Evolutionary conservation across 768 basidiomycete species (phyloP).

Genomic region (Naganishia randhawae): DNA sequence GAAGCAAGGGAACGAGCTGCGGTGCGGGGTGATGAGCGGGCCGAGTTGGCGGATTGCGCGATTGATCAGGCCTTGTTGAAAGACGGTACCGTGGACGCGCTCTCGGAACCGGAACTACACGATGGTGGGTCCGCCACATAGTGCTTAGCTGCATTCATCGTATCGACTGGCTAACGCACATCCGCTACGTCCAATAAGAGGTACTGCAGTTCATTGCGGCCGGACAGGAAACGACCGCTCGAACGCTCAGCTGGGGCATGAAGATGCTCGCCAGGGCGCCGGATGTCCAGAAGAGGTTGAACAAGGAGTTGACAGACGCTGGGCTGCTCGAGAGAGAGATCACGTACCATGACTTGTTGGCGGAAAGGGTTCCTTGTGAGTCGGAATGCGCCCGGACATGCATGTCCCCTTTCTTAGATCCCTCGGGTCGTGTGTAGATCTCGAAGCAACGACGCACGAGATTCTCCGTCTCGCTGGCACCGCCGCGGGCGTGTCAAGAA

Average conservation of each 20-base stretch:
- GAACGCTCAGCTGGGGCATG: conserved; percentile 14
- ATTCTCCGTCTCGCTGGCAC: conserved; percentile 38
- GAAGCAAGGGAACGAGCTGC: conserved; percentile 31
- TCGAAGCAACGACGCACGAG: conserved; percentile 45
- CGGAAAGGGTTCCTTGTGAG: conserved; percentile 28
- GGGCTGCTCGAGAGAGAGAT: conserved; percentile 8
- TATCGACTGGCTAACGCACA: background rate
- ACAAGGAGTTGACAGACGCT: conserved; percentile 15
- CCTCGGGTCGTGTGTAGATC: conserved; percentile 29
- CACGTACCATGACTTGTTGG: conserved; percentile 7
- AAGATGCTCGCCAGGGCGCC: conserved; percentile 10
- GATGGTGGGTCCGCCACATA: conserved; percentile 27
- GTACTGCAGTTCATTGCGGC: conserved; percentile 31
- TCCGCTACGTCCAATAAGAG: conserved; percentile 12
- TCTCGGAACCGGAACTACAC: conserved; percentile 39
- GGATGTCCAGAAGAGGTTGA: conserved; percentile 1
- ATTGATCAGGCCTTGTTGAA: conserved; percentile 41
- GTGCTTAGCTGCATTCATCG: background rate
- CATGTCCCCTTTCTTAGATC: background rate
- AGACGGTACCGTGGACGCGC: conserved; percentile 35
- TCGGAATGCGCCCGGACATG: background rate
- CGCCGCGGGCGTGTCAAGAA: conserved; percentile 35
- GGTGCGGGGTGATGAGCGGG: conserved; percentile 31
- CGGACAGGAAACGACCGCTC: conserved; percentile 18
- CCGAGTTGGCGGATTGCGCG: conserved; percentile 42